Percentiles rank a stretch among this genome's conserved stretches.
Conservation (phyloP, 345 rosid genomes). For the Rhodomyrtus tomentosa region DNA sequence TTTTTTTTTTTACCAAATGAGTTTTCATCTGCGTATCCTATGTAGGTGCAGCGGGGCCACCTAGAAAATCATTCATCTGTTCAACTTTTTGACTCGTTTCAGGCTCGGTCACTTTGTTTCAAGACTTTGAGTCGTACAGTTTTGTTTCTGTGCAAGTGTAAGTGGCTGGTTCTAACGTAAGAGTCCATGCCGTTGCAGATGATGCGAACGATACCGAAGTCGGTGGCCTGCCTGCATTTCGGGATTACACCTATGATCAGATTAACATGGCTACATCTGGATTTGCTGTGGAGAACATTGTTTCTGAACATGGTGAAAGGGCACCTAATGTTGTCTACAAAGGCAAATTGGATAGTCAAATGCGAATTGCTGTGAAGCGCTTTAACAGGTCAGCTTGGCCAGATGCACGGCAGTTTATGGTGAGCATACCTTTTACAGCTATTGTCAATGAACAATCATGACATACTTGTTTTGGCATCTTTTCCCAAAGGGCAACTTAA, state of each 20-base stretch:
- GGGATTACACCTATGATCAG: slow-evolving; percentile 61
- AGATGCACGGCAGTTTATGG: slow-evolving; percentile 74
- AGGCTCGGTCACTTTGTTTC: background rate
- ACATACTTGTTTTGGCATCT: background rate
- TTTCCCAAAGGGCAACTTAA: background rate
- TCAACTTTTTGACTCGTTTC: background rate
- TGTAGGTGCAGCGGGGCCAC: background rate
- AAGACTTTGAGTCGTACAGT: background rate
- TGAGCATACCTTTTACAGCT: slow-evolving; percentile 1
- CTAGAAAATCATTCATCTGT: background rate
- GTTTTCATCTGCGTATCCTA: background rate
- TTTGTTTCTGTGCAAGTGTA: background rate
- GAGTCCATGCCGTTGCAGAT: slow-evolving; percentile 17
- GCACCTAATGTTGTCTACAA: slow-evolving; percentile 88
- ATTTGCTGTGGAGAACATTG: slow-evolving; percentile 82
- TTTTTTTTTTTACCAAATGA: background rate
- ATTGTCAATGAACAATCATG: background rate
- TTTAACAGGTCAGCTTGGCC: slow-evolving; percentile 94
- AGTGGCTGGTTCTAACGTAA: background rate
- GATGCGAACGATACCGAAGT: slow-evolving; percentile 32
- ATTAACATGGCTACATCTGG: slow-evolving; percentile 74
- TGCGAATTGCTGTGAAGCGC: slow-evolving; percentile 77
- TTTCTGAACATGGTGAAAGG: slow-evolving; percentile 88
- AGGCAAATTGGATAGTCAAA: slow-evolving; percentile 75
- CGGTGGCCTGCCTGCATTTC: slow-evolving; percentile 33